Conservation (phyloP, 1,284 basidiomycete species). For the Blastosporella zonata region DNA sequence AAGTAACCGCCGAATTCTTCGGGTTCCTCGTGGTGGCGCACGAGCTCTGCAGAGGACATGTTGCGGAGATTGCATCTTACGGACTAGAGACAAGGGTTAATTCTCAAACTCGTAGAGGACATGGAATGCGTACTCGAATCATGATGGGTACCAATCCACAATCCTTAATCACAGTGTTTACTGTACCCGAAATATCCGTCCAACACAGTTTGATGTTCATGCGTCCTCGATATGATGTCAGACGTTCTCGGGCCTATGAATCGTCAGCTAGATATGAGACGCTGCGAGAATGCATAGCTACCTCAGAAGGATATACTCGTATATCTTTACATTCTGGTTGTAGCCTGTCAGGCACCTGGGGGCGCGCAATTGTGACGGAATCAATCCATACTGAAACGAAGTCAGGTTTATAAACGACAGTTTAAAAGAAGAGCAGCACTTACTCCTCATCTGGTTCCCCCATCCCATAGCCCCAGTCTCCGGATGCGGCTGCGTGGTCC, state of each 20-base stretch:
- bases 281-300: slow-evolving; percentile 30
- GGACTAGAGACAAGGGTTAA: slow-evolving; percentile 54
- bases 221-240: slow-evolving; percentile 89
- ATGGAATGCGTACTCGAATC: slow-evolving; percentile 76
- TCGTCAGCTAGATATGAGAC: background rate
- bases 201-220: slow-evolving; percentile 91
- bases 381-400: slow-evolving; percentile 80
- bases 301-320: slow-evolving; percentile 88
- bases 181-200: slow-evolving; percentile 73
- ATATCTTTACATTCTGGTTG: slow-evolving; percentile 76
- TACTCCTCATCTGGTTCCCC: slow-evolving; percentile 82
- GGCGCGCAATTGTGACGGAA: slow-evolving; percentile 79
- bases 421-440: slow-evolving; percentile 32
- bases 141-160: slow-evolving; percentile 95
- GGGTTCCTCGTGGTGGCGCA: slow-evolving; percentile 91
- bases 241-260: slow-evolving; percentile 81
- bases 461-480: slow-evolving; percentile 56
- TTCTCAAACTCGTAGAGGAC: slow-evolving; percentile 3
- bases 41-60: slow-evolving; percentile 85
- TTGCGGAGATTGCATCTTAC: slow-evolving; percentile 88
- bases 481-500: slow-evolving; percentile 50
- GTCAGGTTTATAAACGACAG: slow-evolving; percentile 6
- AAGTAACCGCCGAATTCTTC: slow-evolving; percentile 99
- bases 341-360: slow-evolving; percentile 82
- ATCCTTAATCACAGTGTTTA: slow-evolving; percentile 77